Base-by-base conservation (phyloP, 331 rosid species). In the Phaseolus coccineus region DNA sequence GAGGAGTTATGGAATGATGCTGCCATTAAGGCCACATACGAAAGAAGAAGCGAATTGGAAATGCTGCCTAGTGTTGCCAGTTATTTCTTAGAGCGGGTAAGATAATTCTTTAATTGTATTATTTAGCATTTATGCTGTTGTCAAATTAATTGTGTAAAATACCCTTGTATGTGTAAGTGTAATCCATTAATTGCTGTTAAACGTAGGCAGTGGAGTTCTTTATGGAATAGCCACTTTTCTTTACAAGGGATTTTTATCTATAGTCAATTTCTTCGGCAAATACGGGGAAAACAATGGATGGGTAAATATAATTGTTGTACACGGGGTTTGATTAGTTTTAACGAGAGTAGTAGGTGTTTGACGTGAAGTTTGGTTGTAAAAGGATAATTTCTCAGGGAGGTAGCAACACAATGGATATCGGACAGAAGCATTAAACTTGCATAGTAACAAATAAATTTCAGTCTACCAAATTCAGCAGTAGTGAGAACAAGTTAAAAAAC, bases 1-100 rank as follows among this genome's bases (percentile, higher is more conserved):
- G 99, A 91, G 82, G 99, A 93, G 84, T 85, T 96, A 74, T 96
- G 99, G 99, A 88, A 86, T 73, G 95, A 93, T 81, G 78, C 92
- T 33, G 99, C 99, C 76, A 87, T 96, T 68, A 90, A 89, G 83
- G 99, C 95, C 69, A 86, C 98, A 24, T 96, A 93, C 71, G 82
- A 81, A 81, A 88, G 99, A 82, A 89, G 84, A 87, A 89, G 71
- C 81, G 99, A 96, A 85, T 78, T 96, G 86, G 99, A 93, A 85
- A 87, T 93, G 97, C 87, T 96, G 79, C 95, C 99, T 33, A 78
- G 90, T 78, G 90, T 91, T 71, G 97, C 96, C 47, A 85, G 86
- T 86, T 93, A 96, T 87, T 96, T 91, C 90, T 72, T 96, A 81
- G 98, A 91, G 87, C 87, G 91, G 89, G 99, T 96, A 89, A 96